Evolutionary conservation across 192 early-diverging fungal species (phyloP).

Genomic region (Phlyctochytrium arcticum): DNA sequence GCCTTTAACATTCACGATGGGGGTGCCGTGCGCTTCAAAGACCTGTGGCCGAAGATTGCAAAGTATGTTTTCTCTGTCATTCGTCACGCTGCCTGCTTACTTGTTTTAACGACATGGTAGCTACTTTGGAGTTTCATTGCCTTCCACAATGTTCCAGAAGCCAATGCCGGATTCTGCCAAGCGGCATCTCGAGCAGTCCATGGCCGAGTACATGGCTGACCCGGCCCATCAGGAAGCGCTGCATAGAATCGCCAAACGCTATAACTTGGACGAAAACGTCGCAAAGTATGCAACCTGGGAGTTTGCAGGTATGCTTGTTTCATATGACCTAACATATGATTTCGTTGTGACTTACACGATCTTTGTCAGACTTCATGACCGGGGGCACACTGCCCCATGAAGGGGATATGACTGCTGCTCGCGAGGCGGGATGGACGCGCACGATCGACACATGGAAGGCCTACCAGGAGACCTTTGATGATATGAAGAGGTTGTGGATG

Average conservation of each 20-base stretch:
- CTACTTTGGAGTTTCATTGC: conserved; percentile 4
- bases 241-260: not conserved
- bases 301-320: not conserved
- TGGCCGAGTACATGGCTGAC: not conserved
- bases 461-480: conserved; percentile 1
- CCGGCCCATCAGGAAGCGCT: not conserved
- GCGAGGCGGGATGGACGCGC: conserved; percentile 8
- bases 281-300: conserved; percentile 13
- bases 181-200: not conserved
- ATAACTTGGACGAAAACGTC: not conserved
- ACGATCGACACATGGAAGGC: conserved; percentile 3
- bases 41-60: conserved; percentile 18
- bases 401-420: conserved; percentile 7
- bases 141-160: conserved; percentile 1
- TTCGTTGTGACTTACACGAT: not conserved
- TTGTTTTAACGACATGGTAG: not conserved
- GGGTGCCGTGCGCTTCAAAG: not conserved
- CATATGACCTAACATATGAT: not conserved
- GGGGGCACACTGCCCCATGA: conserved; percentile 4
- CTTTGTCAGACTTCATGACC: not conserved
- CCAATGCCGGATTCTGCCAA: conserved; percentile 5
- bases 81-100: not conserved
- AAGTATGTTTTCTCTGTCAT: conserved; percentile 4
- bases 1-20: conserved; percentile 16
- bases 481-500: conserved; percentile 12